phyloP scores from a whole-genome alignment of 345 rosid genomes.

The Rhodamnia rubescens region DNA sequence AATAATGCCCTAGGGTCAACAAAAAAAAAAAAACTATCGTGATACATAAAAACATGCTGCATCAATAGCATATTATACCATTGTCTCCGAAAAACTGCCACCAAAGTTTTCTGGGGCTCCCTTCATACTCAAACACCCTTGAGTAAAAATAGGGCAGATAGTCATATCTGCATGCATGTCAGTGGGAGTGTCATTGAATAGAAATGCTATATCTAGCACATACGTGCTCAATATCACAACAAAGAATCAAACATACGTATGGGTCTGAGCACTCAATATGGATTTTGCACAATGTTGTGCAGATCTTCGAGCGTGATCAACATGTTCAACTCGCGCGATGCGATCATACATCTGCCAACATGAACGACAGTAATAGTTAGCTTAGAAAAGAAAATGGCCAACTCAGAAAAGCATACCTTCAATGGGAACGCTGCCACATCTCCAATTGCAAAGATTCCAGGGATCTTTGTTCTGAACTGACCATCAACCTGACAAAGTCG shows the following conservation, averaged over 20 bases:
- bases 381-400: background rate
- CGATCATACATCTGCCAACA: constrained; percentile 67
- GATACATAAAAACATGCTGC: background rate
- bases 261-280: constrained; percentile 58
- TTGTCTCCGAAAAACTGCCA: constrained; percentile 96
- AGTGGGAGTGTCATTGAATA: background rate
- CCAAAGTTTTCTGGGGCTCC: constrained; percentile 86
- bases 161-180: constrained; percentile 47
- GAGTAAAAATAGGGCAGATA: constrained; percentile 91
- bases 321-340: constrained; percentile 81
- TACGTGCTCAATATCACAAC: background rate
- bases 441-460: constrained; percentile 96
- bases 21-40: background rate
- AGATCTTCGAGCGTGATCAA: constrained; percentile 89
- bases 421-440: constrained; percentile 96
- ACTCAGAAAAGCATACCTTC: constrained; percentile 33
- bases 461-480: constrained; percentile 58
- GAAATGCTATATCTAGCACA: background rate
- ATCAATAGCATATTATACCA: constrained; percentile 26
- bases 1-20: background rate
- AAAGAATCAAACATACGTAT: constrained; percentile 30
- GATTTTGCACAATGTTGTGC: constrained; percentile 85
- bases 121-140: constrained; percentile 86
- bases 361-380: background rate
- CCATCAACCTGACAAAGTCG: constrained; percentile 66